Percentiles rank a stretch among this genome's conserved stretches.
These are phyloP conservation scores for Cladosporium velox DNA, from an alignment of 2,329 filamentous ascomycete genomes.

Conservation along the genomic window DNA sequence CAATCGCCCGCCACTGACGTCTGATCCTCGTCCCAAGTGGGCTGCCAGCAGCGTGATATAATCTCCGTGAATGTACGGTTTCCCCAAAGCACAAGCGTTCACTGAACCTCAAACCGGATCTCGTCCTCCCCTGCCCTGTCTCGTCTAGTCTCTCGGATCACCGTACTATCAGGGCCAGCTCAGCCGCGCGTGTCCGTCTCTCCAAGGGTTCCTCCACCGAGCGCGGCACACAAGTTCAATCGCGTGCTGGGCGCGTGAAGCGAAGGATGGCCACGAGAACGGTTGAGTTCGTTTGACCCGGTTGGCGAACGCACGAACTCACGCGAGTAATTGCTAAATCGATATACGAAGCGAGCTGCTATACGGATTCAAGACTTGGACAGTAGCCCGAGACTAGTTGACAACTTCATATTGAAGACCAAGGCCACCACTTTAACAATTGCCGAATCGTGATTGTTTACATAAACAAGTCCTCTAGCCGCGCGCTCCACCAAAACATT, in stretches of 20 bases:
- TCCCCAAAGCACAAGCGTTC: slow-evolving; percentile 6
- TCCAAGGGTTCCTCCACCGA: background rate
- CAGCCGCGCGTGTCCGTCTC: background rate
- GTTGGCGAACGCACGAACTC: background rate
- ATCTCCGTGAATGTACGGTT: background rate
- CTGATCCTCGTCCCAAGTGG: slow-evolving; percentile 2
- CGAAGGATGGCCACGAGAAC: slow-evolving; percentile 15
- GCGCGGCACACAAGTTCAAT: slow-evolving; percentile 3
- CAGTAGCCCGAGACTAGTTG: background rate
- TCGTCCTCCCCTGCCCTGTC: background rate
- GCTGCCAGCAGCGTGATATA: slow-evolving; percentile 1
- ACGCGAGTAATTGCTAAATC: background rate
- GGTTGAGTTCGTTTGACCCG: background rate
- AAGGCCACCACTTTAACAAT: background rate
- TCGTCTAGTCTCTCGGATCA: background rate
- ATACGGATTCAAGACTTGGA: background rate
- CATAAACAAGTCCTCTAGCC: slow-evolving; percentile 1
- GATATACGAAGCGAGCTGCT: background rate
- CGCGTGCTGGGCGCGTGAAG: slow-evolving; percentile 13
- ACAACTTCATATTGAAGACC: background rate
- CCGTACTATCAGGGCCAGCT: slow-evolving; percentile 2
- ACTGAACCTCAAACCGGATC: slow-evolving; percentile 5
- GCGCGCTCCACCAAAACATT: background rate
- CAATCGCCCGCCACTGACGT: slow-evolving; percentile 11
- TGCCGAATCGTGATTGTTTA: slow-evolving; percentile 9